A percentile compares a stretch with the other conserved stretches of the same genome.
phyloP scores from a whole-genome alignment of 129 eudicot species.

The Tagetes erecta region DNA sequence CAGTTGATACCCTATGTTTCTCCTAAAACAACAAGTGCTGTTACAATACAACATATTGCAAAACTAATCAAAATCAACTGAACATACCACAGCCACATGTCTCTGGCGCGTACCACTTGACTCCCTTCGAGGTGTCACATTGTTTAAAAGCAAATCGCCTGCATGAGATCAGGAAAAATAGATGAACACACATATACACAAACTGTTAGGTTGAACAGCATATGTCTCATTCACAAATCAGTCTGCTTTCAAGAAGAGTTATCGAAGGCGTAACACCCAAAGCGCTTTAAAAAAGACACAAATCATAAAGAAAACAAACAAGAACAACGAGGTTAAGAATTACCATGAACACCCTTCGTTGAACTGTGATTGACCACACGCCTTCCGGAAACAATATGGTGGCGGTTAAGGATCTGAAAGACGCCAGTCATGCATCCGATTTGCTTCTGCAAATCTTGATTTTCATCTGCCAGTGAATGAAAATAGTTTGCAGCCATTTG shows the following conservation, averaged over 20 bases:
- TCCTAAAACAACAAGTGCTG: constrained; percentile 46
- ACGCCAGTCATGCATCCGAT: constrained; percentile 86
- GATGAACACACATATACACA: constrained; percentile 1
- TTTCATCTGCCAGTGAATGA: constrained; percentile 82
- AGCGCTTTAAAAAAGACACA: neutral
- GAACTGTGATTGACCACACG: constrained; percentile 36
- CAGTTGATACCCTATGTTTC: constrained; percentile 61
- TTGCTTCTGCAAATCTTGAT: constrained; percentile 79
- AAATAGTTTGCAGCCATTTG: constrained; percentile 78
- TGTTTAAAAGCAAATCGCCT: constrained; percentile 49
- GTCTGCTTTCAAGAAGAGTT: neutral
- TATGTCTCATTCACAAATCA: neutral
- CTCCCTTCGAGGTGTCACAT: constrained; percentile 23
- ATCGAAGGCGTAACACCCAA: no score
- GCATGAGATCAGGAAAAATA: constrained; percentile 22
- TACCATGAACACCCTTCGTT: constrained; percentile 56
- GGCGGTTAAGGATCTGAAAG: constrained; percentile 74
- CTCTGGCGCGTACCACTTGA: constrained; percentile 23
- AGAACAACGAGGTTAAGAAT: constrained; percentile 6
- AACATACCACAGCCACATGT: constrained; percentile 37
- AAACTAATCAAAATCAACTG: neutral
- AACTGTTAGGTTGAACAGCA: neutral
- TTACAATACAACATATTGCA: neutral
- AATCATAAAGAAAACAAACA: neutral
- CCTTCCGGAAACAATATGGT: constrained; percentile 34